Percentiles rank a stretch among this genome's conserved stretches.
These are phyloP conservation scores for Pseudocercospora fuligena DNA, from an alignment of 2,329 filamentous ascomycete species.

Conservation along the genomic window DNA sequence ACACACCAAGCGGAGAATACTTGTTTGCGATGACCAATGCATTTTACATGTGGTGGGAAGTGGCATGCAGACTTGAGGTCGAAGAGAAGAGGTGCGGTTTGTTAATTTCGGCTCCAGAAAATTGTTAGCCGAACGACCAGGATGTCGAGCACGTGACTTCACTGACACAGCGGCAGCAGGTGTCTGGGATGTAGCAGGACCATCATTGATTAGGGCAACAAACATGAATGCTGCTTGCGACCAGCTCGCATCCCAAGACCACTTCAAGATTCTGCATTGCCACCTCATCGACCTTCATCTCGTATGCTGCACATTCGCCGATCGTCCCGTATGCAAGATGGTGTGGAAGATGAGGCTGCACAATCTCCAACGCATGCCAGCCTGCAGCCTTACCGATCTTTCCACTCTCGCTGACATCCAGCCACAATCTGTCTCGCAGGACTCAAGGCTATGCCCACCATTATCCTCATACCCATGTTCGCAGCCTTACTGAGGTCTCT, in stretches of 20 bases:
- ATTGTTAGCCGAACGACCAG: background rate
- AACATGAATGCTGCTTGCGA: background rate
- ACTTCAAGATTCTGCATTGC: background rate
- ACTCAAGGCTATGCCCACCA: background rate
- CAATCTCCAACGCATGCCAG: background rate
- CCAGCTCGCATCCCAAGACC: background rate
- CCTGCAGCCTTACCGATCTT: background rate
- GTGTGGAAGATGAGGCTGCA: background rate
- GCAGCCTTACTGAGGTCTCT: background rate
- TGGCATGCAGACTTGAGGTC: background rate
- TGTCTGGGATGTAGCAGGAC: too few relatives aligned
- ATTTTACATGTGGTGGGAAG: background rate
- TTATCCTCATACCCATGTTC: background rate
- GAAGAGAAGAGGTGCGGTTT: background rate
- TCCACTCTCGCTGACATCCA: background rate
- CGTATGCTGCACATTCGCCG: background rate
- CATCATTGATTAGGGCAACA: background rate
- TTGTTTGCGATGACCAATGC: background rate
- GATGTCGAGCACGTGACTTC: background rate
- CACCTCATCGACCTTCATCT: background rate
- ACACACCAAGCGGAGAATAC: background rate
- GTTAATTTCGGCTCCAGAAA: background rate
- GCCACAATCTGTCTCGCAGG: background rate
- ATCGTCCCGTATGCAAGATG: background rate
- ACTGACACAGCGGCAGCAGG: background rate